These are phyloP conservation scores for Glonium stellatum DNA, from an alignment of 495 filamentous ascomycete genomes.

Conservation along the genomic window DNA sequence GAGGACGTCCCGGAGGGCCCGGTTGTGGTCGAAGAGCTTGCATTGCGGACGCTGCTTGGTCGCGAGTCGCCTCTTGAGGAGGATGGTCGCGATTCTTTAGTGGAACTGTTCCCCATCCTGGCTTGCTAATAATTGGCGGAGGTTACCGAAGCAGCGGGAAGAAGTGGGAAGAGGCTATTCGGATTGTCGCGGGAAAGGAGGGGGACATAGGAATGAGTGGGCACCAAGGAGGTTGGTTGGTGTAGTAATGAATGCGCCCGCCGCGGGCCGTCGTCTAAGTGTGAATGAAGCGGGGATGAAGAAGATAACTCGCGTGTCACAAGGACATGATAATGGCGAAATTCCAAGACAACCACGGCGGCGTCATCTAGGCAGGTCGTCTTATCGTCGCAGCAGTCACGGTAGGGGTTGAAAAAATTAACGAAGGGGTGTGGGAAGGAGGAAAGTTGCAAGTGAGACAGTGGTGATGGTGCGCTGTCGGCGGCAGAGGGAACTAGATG, in stretches of 20 bases:
- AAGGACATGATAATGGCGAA: conserved; percentile 23
- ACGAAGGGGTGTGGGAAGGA: not conserved
- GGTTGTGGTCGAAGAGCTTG: conserved; percentile 27
- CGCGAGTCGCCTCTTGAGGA: conserved; percentile 21
- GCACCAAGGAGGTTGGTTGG: not conserved
- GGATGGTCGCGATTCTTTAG: conserved; percentile 32
- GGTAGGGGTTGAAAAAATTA: not conserved
- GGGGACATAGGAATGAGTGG: not conserved
- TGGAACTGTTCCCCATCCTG: conserved; percentile 40
- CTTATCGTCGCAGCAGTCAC: not conserved
- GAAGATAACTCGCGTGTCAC: conserved; percentile 20
- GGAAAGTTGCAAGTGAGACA: not conserved
- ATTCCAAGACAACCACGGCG: conserved; percentile 13
- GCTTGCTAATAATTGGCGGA: conserved; percentile 7
- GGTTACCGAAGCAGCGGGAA: not conserved
- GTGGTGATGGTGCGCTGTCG: not conserved
- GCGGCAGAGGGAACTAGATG: not conserved
- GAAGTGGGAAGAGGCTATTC: not conserved
- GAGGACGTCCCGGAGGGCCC: conserved; percentile 14
- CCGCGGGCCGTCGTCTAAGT: not conserved
- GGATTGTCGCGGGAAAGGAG: not conserved
- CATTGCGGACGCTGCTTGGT: conserved; percentile 18
- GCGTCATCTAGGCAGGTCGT: not conserved
- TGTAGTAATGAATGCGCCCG: not conserved
- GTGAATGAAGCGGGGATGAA: conserved; percentile 1